Evolutionary conservation across 164 flowering plant species (phyloP).

Genomic region (Dillenia turbinata): DNA sequence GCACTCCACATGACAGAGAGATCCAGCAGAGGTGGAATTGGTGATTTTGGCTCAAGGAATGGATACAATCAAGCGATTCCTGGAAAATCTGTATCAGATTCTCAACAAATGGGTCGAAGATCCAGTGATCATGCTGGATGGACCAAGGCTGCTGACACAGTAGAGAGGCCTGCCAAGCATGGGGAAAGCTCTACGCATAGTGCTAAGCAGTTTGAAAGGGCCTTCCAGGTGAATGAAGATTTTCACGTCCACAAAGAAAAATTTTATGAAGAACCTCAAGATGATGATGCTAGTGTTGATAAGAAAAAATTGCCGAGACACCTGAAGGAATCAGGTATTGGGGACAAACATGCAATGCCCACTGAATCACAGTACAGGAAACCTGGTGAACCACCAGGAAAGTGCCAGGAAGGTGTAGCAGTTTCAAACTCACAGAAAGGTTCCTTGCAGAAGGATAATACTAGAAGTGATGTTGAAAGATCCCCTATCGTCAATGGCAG

Average conservation of each 20-base stretch:
- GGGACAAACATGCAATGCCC: slow-evolving; percentile 25
- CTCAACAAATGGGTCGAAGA: slow-evolving; percentile 34
- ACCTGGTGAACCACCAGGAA: slow-evolving; percentile 40
- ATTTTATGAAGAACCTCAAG: slow-evolving; percentile 28
- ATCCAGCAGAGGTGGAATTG: slow-evolving; percentile 26
- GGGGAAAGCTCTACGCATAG: slow-evolving; percentile 29
- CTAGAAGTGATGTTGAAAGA: slow-evolving; percentile 21
- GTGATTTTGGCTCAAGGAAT: slow-evolving; percentile 26
- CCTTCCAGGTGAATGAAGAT: slow-evolving; percentile 22
- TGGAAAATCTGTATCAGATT: slow-evolving; percentile 36
- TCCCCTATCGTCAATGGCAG: slow-evolving; percentile 36
- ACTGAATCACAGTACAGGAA: slow-evolving; percentile 36
- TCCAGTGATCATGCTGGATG: slow-evolving; percentile 25
- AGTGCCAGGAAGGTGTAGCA: slow-evolving; percentile 30
- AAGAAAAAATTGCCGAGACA: slow-evolving; percentile 37
- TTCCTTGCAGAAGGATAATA: slow-evolving; percentile 31
- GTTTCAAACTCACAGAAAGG: slow-evolving; percentile 21
- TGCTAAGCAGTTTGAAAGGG: slow-evolving; percentile 33
- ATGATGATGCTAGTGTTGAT: slow-evolving; percentile 29
- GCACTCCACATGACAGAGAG: slow-evolving; percentile 18
- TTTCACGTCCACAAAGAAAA: slow-evolving; percentile 33
- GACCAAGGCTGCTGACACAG: slow-evolving; percentile 27
- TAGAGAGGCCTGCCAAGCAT: slow-evolving; percentile 36
- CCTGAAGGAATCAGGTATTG: slow-evolving; percentile 31
- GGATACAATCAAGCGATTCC: slow-evolving; percentile 20